Percentiles rank a stretch among this genome's conserved stretches.
These are phyloP conservation scores for Clohesyomyces aquaticus DNA, from an alignment of 495 filamentous ascomycete species.

Conservation along the genomic window DNA sequence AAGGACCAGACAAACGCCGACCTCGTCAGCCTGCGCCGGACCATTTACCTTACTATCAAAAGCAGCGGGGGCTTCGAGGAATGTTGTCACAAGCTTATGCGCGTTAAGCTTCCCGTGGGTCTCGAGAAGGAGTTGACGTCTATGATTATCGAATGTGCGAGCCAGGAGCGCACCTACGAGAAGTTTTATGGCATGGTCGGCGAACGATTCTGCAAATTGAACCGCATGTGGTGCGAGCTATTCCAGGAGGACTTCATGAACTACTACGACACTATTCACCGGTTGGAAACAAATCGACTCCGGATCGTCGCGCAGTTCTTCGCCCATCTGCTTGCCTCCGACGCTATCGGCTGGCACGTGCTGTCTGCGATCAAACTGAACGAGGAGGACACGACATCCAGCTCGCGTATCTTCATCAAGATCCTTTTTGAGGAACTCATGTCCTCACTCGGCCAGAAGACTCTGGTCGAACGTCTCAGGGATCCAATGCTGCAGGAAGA, in stretches of 20 bases:
- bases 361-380: conserved; percentile 83
- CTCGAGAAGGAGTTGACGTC: conserved; percentile 87
- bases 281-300: conserved; percentile 90
- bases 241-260: conserved; percentile 87
- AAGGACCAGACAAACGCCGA: conserved; percentile 97
- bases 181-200: conserved; percentile 96
- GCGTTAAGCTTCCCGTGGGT: conserved; percentile 79
- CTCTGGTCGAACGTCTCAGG: conserved; percentile 72
- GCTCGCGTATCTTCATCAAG: conserved; percentile 96
- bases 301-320: conserved; percentile 96
- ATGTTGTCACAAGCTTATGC: conserved; percentile 78
- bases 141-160: conserved; percentile 96
- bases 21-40: conserved; percentile 87
- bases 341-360: conserved; percentile 91
- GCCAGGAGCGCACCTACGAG: conserved; percentile 91
- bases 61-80: conserved; percentile 93
- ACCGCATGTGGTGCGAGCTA: conserved; percentile 88
- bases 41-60: conserved; percentile 98
- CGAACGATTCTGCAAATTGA: conserved; percentile 92
- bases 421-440: conserved; percentile 93
- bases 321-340: conserved; percentile 82
- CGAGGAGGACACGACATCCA: conserved; percentile 94
- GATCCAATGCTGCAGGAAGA: conserved; percentile 77
- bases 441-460: conserved; percentile 81
- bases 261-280: conserved; percentile 97